Evolutionary conservation across 768 basidiomycete genomes (phyloP).

Genomic region (Lactifluus volemus): DNA sequence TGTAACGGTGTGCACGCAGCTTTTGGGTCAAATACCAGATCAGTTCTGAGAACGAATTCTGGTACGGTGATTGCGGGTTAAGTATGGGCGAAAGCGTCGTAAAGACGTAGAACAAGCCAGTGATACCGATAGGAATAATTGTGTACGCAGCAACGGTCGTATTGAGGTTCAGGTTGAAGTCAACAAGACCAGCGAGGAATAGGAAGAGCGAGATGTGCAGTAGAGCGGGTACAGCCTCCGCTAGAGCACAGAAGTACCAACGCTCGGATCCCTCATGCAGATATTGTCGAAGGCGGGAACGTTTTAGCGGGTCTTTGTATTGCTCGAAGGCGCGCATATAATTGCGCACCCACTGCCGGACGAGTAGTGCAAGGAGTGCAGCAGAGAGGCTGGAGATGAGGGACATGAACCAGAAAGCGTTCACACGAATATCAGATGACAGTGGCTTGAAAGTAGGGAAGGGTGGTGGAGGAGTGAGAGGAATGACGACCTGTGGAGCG

Average conservation of each 20-base stretch:
- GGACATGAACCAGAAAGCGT: conserved; percentile 35
- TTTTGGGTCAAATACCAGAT: conserved; percentile 5
- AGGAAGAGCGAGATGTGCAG: conserved; percentile 42
- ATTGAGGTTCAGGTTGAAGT: conserved; percentile 32
- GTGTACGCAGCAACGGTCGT: background rate
- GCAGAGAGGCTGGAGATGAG: conserved; percentile 32
- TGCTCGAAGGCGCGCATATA: conserved; percentile 26
- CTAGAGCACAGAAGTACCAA: conserved; percentile 34
- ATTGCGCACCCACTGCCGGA: conserved; percentile 41
- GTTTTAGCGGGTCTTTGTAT: conserved; percentile 25
- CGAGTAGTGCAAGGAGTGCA: conserved; percentile 36
- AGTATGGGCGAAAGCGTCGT: conserved; percentile 3
- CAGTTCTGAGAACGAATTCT: background rate
- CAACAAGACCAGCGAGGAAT: conserved; percentile 41
- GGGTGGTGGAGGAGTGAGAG: background rate
- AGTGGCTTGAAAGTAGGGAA: conserved; percentile 18
- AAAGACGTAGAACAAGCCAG: conserved; percentile 10
- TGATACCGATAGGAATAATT: background rate
- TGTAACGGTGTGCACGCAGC: background rate
- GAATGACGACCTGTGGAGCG: background rate
- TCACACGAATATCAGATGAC: conserved; percentile 30
- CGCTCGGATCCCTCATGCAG: conserved; percentile 29
- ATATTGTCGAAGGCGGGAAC: conserved; percentile 35
- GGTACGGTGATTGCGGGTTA: conserved; percentile 10
- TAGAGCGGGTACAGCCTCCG: conserved; percentile 37